Percentiles rank a stretch among this genome's conserved stretches.
Evolutionary conservation across 345 rosid species (phyloP).

Genomic region (Aquilaria yunnanensis): DNA sequence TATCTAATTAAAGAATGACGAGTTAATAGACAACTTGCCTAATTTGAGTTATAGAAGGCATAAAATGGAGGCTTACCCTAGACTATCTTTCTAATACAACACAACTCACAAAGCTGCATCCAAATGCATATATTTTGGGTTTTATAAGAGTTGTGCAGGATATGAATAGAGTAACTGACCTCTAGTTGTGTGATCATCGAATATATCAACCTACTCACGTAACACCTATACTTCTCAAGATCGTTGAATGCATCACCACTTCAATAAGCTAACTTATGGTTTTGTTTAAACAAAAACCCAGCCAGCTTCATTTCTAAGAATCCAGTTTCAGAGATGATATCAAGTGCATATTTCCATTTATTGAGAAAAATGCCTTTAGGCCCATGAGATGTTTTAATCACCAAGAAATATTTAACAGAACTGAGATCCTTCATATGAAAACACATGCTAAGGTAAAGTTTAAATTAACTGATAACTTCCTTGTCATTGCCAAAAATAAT

Average conservation of each 20-base stretch:
- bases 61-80: not conserved
- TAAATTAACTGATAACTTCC: accelerated
- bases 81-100: not conserved
- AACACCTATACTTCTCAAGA: not conserved
- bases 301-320: not conserved
- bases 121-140: not conserved
- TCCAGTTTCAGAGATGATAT: not conserved
- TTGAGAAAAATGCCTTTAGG: not conserved
- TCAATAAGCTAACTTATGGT: not conserved
- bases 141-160: constrained; percentile 5
- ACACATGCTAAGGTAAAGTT: not conserved
- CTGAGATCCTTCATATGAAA: constrained; percentile 12
- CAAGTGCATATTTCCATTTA: constrained; percentile 8
- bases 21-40: not conserved
- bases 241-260: not conserved
- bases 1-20: not conserved
- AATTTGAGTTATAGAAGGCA: constrained; percentile 1
- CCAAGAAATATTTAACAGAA: not conserved
- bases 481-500: not conserved
- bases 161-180: not conserved
- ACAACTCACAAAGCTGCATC: not conserved
- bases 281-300: not conserved
- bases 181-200: not conserved
- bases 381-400: not conserved
- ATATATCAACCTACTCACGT: not conserved